Evolutionary conservation across 176 grass and related monocot genomes (phyloP), one percentile per base, ranked within the genome.

Genomic region (Juncus effusus): DNA sequence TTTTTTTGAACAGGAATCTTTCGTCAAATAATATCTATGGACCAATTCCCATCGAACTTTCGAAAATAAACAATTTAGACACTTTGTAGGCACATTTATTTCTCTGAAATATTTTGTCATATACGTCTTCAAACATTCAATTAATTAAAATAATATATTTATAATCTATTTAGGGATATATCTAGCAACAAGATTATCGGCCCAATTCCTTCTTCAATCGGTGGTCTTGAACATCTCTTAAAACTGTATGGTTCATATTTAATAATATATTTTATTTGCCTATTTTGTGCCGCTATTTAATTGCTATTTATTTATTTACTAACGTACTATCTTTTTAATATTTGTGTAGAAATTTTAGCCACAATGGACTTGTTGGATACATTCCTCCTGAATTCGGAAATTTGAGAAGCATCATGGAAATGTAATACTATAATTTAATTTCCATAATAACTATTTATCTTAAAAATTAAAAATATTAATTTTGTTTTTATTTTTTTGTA

Each of bases 341-440:
- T 78, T 82, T 47, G 74, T 14, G 19, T 66, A 99, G 95, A 45
- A 99, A 99, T 59, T 76, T 99, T 51, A 99, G 95, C 86, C 86
- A 99, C 54, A 99, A 99, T 67, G 73, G 56, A 64, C 69, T 99
- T 36, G 50, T 70, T 38, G 83, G 95, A 56, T 87, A 73, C 65
- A 90, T 99, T 39, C 95, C 95, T 42, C 83, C 72, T 1, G 95
- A 99, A 62, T 78, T 99, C 76, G 95, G 95, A 50, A 90, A 99
- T 45, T 81, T 99, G 73, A 87, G 89, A 72, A 99, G 95, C 82
- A 84, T 99, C 62, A 82, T 83, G 81, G 89, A 99, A 80, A 99
- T 99, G 95, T 94, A 83, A 84, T 80, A 9, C 44, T 1, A 4
- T 41, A 6, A 64, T 28, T 2, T 76, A 10, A 19, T 59, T 45